A percentile compares a stretch with the other conserved stretches of the same genome.
Evolutionary conservation across 192 early-diverging fungal genomes (phyloP).

Genomic region (Entomortierella beljakovae): DNA sequence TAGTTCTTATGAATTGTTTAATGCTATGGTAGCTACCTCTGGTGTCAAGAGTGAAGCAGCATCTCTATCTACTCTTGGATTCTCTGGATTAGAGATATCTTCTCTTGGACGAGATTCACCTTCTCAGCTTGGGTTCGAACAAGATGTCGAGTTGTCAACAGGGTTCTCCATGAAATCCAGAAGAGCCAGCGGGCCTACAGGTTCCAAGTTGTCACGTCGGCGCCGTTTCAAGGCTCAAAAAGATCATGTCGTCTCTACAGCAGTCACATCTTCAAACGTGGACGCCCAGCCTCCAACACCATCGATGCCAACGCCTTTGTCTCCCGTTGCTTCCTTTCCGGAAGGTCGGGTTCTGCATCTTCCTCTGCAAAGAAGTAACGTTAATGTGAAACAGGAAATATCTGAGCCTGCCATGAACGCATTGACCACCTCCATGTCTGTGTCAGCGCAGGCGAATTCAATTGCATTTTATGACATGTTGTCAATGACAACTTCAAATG

Average conservation of each 20-base stretch:
- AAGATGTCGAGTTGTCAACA: background rate
- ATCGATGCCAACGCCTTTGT: constrained; percentile 6
- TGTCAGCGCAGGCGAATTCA: background rate
- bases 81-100: background rate
- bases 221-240: constrained; percentile 11
- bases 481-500: constrained; percentile 1
- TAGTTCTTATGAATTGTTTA: background rate
- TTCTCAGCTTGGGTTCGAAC: background rate
- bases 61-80: background rate
- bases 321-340: constrained; percentile 10
- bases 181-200: background rate
- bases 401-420: background rate
- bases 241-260: background rate
- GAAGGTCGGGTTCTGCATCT: background rate
- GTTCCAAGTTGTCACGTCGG: background rate
- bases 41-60: background rate
- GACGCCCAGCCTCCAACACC: background rate
- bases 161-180: background rate
- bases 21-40: background rate
- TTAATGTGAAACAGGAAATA: constrained; percentile 8
- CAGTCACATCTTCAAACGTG: background rate
- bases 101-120: background rate
- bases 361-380: background rate
- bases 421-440: constrained; percentile 2
- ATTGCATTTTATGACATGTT: constrained; percentile 2